Conservation (phyloP, 495 filamentous ascomycete genomes). For the Lindgomyces ingoldianus region DNA sequence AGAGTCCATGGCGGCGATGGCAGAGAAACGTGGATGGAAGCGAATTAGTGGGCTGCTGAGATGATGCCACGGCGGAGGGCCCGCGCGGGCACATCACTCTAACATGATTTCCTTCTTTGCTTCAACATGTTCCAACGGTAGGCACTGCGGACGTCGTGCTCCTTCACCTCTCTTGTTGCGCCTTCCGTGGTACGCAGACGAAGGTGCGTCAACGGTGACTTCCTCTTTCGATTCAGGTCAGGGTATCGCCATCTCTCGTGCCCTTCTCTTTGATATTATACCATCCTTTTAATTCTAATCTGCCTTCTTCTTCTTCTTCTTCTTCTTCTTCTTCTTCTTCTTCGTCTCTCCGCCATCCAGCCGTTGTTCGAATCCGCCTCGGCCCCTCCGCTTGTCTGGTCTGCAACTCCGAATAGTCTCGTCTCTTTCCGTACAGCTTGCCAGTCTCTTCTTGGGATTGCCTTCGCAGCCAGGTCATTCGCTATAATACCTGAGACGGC, state of each 20-base stretch:
- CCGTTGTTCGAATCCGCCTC: too few species aligned
- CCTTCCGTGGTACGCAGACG: neutral
- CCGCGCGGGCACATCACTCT: slow-evolving; percentile 3
- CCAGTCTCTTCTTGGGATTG: neutral
- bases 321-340: neutral
- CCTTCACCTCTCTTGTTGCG: neutral
- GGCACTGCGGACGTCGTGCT: neutral
- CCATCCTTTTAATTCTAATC: slow-evolving; percentile 30
- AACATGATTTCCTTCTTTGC: neutral
- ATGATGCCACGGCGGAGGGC: slow-evolving; percentile 17
- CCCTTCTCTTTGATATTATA: neutral
- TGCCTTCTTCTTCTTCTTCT: slow-evolving; percentile 6
- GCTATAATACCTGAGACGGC: neutral
- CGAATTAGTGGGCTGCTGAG: slow-evolving; percentile 24
- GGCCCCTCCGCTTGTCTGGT: too few species aligned
- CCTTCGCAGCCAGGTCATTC: neutral
- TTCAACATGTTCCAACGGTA: slow-evolving; percentile 4
- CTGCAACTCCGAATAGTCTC: too few species aligned
- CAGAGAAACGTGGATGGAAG: neutral
- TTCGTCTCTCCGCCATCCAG: neutral
- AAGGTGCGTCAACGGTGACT: slow-evolving; percentile 3
- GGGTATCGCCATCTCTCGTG: neutral
- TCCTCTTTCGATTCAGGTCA: slow-evolving; percentile 4
- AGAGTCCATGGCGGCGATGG: neutral
- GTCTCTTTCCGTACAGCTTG: neutral